A percentile compares a stretch with the other conserved stretches of the same genome.
phyloP scores from a whole-genome alignment of 257 asterid species.

The Ophiorrhiza pumila region DNA sequence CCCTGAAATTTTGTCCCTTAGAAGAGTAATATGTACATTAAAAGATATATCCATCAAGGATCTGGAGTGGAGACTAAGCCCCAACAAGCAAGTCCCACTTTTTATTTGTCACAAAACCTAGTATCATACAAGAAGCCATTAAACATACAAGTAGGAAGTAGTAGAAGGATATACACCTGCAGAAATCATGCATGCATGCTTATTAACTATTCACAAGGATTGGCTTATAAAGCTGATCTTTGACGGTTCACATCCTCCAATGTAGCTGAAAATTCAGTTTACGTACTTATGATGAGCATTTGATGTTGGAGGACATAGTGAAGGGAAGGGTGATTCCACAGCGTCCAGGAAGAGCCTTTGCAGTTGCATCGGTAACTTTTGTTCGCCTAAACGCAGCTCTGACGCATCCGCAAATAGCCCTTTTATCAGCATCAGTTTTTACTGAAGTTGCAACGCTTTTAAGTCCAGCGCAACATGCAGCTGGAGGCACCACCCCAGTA shows the following conservation, averaged over 20 bases:
- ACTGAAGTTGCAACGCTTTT: constrained; percentile 38
- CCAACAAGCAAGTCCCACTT: background rate
- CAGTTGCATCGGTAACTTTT: constrained; percentile 35
- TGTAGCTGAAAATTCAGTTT: background rate
- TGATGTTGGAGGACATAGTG: constrained; percentile 44
- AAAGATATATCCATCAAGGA: background rate
- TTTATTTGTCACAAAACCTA: background rate
- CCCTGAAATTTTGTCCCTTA: too few relatives aligned
- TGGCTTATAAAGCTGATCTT: background rate
- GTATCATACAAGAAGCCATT: background rate
- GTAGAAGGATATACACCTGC: background rate
- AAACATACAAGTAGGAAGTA: too few relatives aligned
- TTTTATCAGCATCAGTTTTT: constrained; percentile 44
- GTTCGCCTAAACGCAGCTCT: constrained; percentile 42
- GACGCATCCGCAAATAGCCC: constrained; percentile 58
- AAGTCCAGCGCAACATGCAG: constrained; percentile 50
- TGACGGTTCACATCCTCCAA: background rate
- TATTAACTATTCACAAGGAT: background rate
- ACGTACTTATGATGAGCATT: constrained; percentile 63
- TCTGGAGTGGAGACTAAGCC: background rate
- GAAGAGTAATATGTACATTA: background rate
- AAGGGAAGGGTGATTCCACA: constrained; percentile 53
- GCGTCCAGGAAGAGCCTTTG: constrained; percentile 43
- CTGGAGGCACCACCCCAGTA: constrained; percentile 64
- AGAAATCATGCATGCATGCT: background rate